Evolutionary conservation across 768 basidiomycete species (phyloP).

Genomic region (Kwoniella sp.): DNA sequence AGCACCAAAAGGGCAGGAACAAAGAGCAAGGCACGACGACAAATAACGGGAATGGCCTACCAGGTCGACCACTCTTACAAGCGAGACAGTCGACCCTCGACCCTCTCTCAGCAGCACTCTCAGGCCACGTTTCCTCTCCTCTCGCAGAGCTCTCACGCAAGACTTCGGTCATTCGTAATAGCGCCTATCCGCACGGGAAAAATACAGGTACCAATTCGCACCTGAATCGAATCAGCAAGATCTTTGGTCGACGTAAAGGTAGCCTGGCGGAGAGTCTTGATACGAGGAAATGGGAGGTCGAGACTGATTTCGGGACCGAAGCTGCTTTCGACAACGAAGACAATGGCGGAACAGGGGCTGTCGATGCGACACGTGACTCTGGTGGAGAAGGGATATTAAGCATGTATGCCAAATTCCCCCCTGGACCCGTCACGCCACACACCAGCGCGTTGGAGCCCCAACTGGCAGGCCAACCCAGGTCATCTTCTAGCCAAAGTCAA

Average conservation of each 20-base stretch:
- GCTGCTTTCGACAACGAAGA: neutral
- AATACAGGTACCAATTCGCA: neutral
- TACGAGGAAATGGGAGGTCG: neutral
- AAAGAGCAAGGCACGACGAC: neutral
- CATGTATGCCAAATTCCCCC: constrained; percentile 16
- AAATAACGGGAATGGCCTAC: neutral
- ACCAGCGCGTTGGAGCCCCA: neutral
- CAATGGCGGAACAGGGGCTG: neutral
- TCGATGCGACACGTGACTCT: neutral
- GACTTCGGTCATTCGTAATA: neutral
- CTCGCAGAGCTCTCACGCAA: constrained; percentile 10
- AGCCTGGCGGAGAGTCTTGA: neutral
- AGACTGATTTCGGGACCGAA: constrained; percentile 3
- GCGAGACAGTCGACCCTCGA: neutral
- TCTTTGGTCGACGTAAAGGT: neutral
- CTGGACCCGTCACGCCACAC: neutral
- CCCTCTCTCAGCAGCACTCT: constrained; percentile 16
- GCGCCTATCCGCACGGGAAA: neutral
- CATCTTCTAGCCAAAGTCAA: neutral
- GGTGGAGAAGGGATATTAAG: constrained; percentile 10
- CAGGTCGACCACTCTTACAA: neutral
- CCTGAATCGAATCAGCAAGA: neutral
- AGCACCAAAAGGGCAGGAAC: neutral
- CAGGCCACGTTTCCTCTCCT: constrained; percentile 17
- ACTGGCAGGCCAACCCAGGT: neutral